Percentiles rank a stretch among this genome's conserved stretches.
phyloP scores from a whole-genome alignment of 2,329 filamentous ascomycete genomes.

The Didymella sp. region DNA sequence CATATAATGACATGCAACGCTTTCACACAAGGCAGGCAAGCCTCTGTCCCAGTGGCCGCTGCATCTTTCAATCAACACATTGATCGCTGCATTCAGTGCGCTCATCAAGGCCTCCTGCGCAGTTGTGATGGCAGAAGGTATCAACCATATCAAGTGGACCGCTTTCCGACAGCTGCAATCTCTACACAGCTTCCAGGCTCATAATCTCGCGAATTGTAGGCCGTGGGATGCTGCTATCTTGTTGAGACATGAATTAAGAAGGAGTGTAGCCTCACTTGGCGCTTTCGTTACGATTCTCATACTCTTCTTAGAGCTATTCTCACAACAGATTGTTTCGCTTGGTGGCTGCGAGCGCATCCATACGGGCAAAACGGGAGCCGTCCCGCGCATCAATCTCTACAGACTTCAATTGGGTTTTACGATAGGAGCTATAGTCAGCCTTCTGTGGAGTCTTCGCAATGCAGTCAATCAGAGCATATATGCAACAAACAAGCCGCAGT shows the following conservation, averaged over 20 bases:
- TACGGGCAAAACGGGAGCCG: neutral
- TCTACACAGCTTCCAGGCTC: constrained; percentile 6
- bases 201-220: constrained; percentile 17
- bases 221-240: constrained; percentile 13
- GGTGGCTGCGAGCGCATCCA: constrained; percentile 6
- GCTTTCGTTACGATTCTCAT: constrained; percentile 3
- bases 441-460: constrained; percentile 9
- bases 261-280: constrained; percentile 7
- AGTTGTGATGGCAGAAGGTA: constrained; percentile 20
- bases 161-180: constrained; percentile 2
- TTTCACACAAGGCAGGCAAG: constrained; percentile 7
- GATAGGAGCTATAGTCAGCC: neutral
- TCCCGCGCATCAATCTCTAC: constrained; percentile 11
- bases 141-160: constrained; percentile 26
- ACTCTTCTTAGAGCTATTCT: constrained; percentile 16
- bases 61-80: constrained; percentile 31
- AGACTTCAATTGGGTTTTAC: neutral
- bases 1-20: constrained; percentile 1
- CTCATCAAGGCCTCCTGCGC: constrained; percentile 18
- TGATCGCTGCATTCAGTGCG: constrained; percentile 28
- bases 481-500: constrained; percentile 13
- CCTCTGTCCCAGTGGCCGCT: constrained; percentile 31
- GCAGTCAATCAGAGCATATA: constrained; percentile 12
- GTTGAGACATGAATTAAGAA: constrained; percentile 1
- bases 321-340: constrained; percentile 15